Base-by-base conservation (phyloP, 2,329 filamentous ascomycete genomes). In the Onygena corvina region DNA sequence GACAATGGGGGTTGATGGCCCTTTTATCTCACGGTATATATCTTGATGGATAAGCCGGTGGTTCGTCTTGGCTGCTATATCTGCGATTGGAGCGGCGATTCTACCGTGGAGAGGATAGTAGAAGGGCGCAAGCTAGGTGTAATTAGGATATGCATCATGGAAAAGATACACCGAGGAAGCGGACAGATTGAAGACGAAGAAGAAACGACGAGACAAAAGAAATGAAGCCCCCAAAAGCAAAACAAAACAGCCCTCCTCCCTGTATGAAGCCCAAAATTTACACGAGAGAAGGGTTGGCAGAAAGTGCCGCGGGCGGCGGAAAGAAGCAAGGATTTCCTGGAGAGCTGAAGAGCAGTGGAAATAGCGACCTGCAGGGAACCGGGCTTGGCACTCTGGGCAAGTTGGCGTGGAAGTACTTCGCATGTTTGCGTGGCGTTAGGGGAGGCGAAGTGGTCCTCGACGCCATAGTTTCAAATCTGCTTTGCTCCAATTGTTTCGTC, bases 21-120 rank as follows among this genome's bases (percentile, higher is more conserved):
- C 27, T 42, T 42, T 42, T 42, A 42, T 42, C 25, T 40, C 36
- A 40, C 14, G 27, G 14, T 25, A 42, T 27, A 25, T 23, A n/a
- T 25, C 6, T n/a, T 3, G 14, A 18, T n/a, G 16, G 23, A 4
- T 20, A 27, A 7, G 21, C 3, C 12, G 14, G n/a, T 21, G 11
- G 18, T 38, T 25, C 38, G n/a, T 42, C 38, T 11, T 23, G 21
- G 25, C 14, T 12, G 23, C 21, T 42, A 42, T 42, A 42, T 8
- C n/a, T 27, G 21, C 21, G 38, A 42, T 42, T 42, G 38, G 38
- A 27, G 38, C 21, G 27, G 38, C 16, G 38, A 27, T 42, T 7
- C 38, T 23, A 23, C 38, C 12, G 21, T 23, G 38, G 38, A 42
- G 38, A 42, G 38, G 8, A 27, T 25, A 25, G 38, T 23, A 25